Conservation (phyloP, 306 rosid species). For the Cicer judaicum region DNA sequence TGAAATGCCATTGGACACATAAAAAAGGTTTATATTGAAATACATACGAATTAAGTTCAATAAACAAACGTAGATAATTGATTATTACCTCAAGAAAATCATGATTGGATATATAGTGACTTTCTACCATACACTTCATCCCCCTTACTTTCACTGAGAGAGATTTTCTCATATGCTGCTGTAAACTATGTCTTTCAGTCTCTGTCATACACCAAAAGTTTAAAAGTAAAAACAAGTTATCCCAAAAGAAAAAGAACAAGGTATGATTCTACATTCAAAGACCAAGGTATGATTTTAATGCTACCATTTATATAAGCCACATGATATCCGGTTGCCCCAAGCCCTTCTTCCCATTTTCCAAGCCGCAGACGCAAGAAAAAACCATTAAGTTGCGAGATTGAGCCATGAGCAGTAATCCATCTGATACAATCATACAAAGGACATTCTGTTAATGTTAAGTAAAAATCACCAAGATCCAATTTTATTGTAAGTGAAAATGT, state of each 20-base stretch:
- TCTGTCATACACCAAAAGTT: constrained; percentile 52
- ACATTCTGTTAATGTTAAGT: constrained; percentile 42
- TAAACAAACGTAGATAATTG: constrained; percentile 4
- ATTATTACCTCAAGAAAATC: constrained; percentile 83
- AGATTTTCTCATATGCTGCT: constrained; percentile 51
- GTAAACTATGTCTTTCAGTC: constrained; percentile 45
- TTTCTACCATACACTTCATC: constrained; percentile 64
- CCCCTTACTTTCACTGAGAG: constrained; percentile 70
- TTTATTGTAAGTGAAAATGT: not conserved
- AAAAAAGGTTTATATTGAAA: not conserved
- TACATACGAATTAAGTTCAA: not conserved
- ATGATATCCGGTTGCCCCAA: constrained; percentile 78
- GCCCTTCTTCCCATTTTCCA: constrained; percentile 89
- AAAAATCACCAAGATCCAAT: constrained; percentile 35
- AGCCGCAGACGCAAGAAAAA: constrained; percentile 88
- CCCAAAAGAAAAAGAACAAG: not conserved
- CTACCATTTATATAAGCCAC: constrained; percentile 88
- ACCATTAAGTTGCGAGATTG: constrained; percentile 70
- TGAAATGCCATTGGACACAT: not conserved
- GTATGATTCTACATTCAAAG: constrained; percentile 25
- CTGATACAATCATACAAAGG: constrained; percentile 59
- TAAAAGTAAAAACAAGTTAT: constrained; percentile 30
- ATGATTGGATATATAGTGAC: constrained; percentile 81
- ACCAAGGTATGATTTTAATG: constrained; percentile 32
- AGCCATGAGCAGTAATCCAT: constrained; percentile 62